A percentile compares a stretch with the other conserved stretches of the same genome.
Evolutionary conservation across 73 alveolate genomes (phyloP).

Genomic region (Paramecium caudatum): DNA sequence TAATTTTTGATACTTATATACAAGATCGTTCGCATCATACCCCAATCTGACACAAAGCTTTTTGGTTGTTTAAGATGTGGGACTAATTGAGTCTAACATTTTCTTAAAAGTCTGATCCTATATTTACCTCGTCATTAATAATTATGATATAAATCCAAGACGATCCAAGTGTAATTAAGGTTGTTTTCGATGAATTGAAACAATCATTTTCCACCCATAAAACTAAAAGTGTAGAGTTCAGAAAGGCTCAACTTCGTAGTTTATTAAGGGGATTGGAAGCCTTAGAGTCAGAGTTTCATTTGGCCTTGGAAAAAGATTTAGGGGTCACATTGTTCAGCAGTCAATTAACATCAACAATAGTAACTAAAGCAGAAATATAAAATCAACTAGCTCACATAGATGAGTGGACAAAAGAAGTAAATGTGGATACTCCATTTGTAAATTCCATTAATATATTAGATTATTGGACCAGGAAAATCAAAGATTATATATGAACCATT

Average conservation of each 20-base stretch:
- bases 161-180: slow-evolving; percentile 37
- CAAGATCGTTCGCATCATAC: slow-evolving; percentile 1
- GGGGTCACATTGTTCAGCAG: neutral
- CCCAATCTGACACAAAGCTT: slow-evolving; percentile 16
- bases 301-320: slow-evolving; percentile 61
- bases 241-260: slow-evolving; percentile 8
- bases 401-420: slow-evolving; percentile 69
- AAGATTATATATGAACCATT: slow-evolving; percentile 83
- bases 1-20: neutral
- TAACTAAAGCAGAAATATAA: slow-evolving; percentile 55
- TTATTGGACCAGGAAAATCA: slow-evolving; percentile 76
- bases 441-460: neutral
- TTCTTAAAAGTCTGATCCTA: neutral
- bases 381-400: slow-evolving; percentile 35
- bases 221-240: slow-evolving; percentile 40
- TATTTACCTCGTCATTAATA: neutral
- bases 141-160: slow-evolving; percentile 35
- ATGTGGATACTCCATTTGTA: slow-evolving; percentile 75
- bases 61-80: neutral
- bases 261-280: slow-evolving; percentile 39
- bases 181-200: neutral
- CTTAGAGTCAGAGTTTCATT: slow-evolving; percentile 53
- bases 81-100: neutral
- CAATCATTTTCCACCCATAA: slow-evolving; percentile 38
- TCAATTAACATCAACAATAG: slow-evolving; percentile 1